Percentiles rank a stretch among this genome's conserved stretches.
phyloP scores from a whole-genome alignment of 148 eudicot species.

The Chenopodium suecicum region DNA sequence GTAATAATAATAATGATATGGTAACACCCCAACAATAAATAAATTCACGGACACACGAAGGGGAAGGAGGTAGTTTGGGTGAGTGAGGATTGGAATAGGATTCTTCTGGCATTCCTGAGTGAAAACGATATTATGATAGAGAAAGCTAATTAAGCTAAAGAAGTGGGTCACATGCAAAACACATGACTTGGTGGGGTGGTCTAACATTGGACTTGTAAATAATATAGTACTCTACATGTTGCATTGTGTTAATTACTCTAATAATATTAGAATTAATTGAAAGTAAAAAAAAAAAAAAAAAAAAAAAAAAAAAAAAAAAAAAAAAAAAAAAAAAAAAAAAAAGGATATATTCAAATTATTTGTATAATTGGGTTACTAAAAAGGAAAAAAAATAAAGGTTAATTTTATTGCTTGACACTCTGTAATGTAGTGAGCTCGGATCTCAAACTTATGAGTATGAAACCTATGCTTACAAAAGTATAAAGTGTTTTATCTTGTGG shows the following conservation, averaged over 20 bases:
- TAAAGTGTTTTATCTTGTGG: background rate
- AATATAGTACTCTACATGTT: background rate
- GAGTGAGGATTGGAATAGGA: background rate
- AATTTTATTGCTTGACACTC: background rate
- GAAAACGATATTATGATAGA: background rate
- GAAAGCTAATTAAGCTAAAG: background rate
- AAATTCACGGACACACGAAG: conserved; percentile 30
- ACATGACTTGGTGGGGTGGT: conserved; percentile 18
- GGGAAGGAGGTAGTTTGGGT: background rate
- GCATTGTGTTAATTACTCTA: background rate
- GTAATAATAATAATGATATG: background rate
- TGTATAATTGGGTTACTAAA: background rate
- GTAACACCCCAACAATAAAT: conserved; percentile 18
- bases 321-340: background rate
- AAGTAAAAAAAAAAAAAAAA: background rate
- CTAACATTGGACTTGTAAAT: background rate
- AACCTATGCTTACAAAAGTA: background rate
- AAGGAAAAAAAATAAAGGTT: no score
- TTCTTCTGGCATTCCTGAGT: conserved; percentile 2
- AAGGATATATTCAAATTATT: background rate
- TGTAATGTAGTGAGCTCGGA: background rate
- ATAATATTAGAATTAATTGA: background rate
- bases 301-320: background rate
- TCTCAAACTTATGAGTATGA: background rate
- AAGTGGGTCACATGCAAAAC: conserved; percentile 28